phyloP scores from a whole-genome alignment of 345 rosid species.

The Laguncularia racemosa region DNA sequence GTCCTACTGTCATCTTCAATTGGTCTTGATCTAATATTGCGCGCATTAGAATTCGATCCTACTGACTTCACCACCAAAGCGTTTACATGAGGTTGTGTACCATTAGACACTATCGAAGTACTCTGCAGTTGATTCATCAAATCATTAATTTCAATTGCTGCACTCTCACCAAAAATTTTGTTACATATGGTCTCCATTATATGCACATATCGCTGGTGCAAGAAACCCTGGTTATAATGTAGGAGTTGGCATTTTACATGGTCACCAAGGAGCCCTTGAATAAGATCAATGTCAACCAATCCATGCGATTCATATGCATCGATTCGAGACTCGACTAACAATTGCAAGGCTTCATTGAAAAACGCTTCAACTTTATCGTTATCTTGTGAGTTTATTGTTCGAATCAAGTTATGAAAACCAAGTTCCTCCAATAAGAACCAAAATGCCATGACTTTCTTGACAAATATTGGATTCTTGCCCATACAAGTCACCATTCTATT shows the following conservation, averaged over 20 bases:
- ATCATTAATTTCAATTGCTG: slow-evolving; percentile 22
- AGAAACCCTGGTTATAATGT: slow-evolving; percentile 15
- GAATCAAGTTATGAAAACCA: slow-evolving; percentile 20
- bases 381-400: slow-evolving; percentile 11
- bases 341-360: slow-evolving; percentile 15
- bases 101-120: background rate
- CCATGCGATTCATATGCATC: slow-evolving; percentile 6
- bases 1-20: slow-evolving; percentile 16
- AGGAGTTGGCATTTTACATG: slow-evolving; percentile 15
- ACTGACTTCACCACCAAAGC: background rate
- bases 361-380: slow-evolving; percentile 18
- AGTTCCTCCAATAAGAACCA: slow-evolving; percentile 29
- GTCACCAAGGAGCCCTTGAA: slow-evolving; percentile 8
- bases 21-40: slow-evolving; percentile 6
- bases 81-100: background rate
- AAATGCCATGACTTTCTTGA: slow-evolving; percentile 18
- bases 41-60: slow-evolving; percentile 14
- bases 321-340: slow-evolving; percentile 13
- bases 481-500: slow-evolving; percentile 19
- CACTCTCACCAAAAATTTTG: slow-evolving; percentile 21
- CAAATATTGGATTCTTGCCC: slow-evolving; percentile 11
- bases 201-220: slow-evolving; percentile 16
- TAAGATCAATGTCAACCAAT: background rate
- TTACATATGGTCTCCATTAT: slow-evolving; percentile 23
- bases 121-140: slow-evolving; percentile 8